Evolutionary conservation across 139 green algal genomes (phyloP).

Genomic region (Helicosporidium sp.): DNA sequence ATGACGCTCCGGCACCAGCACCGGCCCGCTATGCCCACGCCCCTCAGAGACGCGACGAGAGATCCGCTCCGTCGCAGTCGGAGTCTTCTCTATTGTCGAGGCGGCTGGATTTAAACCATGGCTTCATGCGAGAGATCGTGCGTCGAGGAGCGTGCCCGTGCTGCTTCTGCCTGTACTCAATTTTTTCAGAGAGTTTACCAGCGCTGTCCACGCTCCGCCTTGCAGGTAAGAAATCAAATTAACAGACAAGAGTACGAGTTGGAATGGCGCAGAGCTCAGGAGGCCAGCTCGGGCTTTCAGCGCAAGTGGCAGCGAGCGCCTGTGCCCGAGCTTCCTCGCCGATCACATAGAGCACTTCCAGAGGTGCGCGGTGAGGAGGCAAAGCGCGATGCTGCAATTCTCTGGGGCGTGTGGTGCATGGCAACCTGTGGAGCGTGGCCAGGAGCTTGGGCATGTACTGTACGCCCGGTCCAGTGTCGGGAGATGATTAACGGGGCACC

Average conservation of each 20-base stretch:
- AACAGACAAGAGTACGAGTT: constrained; percentile 4
- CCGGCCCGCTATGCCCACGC: neutral
- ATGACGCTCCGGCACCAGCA: neutral
- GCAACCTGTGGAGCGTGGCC: no score
- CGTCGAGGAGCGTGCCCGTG: neutral
- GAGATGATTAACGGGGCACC: no score
- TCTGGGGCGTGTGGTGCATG: no score
- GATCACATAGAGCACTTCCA: no score
- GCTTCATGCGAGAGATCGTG: constrained; percentile 12
- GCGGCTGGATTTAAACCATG: constrained; percentile 7
- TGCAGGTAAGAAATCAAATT: constrained; percentile 10
- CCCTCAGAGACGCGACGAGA: neutral
- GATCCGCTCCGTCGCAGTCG: no score
- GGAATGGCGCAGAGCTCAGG: constrained; percentile 6
- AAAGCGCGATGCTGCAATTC: no score
- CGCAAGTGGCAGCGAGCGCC: constrained; percentile 3
- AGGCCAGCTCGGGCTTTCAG: constrained; percentile 1
- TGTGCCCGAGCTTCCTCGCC: no score
- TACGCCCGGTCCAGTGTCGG: no score
- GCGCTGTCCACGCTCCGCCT: neutral
- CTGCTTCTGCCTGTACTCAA: neutral
- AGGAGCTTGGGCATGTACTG: no score
- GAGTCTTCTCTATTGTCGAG: constrained; percentile 1
- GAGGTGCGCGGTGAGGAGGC: no score
- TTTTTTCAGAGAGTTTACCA: neutral